Conservation (phyloP, 2,329 filamentous ascomycete species). For the Tolypocladium inflatum region DNA sequence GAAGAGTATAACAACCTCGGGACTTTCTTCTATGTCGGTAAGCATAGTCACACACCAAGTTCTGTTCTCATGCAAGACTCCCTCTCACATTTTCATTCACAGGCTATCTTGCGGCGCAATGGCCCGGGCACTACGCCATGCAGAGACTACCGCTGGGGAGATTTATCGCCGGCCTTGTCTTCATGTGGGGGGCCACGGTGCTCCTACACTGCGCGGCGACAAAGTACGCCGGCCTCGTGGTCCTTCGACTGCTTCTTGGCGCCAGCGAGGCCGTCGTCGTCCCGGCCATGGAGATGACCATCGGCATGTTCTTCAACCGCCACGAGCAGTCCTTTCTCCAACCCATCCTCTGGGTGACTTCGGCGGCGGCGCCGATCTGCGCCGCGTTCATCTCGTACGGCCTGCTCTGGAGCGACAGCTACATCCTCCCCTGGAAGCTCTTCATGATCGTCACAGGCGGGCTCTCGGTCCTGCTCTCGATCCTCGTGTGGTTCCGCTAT, state of each 20-base stretch:
- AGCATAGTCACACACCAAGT: conserved; percentile 4
- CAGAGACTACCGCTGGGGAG: not conserved
- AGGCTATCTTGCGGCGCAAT: not conserved
- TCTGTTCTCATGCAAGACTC: not conserved
- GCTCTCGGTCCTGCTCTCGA: not conserved
- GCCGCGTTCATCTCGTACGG: not conserved
- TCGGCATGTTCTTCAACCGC: conserved; percentile 28
- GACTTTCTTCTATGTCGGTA: conserved; percentile 32
- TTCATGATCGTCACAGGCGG: not conserved
- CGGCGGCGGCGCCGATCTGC: not conserved
- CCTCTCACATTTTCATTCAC: not conserved
- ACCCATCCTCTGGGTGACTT: not conserved
- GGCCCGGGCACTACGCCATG: not conserved
- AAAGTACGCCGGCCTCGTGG: conserved; percentile 23
- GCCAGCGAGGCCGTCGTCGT: conserved; percentile 25
- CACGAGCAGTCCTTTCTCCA: conserved; percentile 18
- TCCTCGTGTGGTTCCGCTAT: not conserved
- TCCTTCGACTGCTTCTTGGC: conserved; percentile 25
- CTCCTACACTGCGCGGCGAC: not conserved
- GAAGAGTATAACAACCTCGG: conserved; percentile 29
- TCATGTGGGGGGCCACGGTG: not conserved
- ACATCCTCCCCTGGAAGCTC: not conserved
- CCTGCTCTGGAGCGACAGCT: not conserved
- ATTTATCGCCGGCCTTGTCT: not conserved
- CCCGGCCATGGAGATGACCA: conserved; percentile 29